A percentile compares a stretch with the other conserved stretches of the same genome.
Conservation (phyloP, 192 early-diverging fungal species). For the Coemansia javaensis region DNA sequence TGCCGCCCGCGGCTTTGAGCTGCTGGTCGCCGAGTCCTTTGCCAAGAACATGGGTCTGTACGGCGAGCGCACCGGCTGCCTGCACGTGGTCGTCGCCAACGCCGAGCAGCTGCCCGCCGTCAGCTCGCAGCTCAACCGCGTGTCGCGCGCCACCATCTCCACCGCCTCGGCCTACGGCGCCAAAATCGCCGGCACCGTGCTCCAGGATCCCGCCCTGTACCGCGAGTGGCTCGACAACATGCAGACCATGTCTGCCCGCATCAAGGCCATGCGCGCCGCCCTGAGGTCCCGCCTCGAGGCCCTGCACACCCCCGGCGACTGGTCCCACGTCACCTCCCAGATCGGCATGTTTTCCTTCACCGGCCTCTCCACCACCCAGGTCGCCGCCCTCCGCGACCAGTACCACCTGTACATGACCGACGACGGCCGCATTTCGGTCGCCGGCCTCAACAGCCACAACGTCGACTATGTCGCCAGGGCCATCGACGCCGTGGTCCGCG, state of each 20-base stretch:
- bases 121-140: slow-evolving; percentile 76
- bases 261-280: slow-evolving; percentile 79
- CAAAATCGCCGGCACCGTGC: slow-evolving; percentile 74
- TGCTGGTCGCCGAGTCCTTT: slow-evolving; percentile 88
- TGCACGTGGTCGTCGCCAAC: slow-evolving; percentile 67
- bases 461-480: slow-evolving; percentile 84
- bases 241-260: slow-evolving; percentile 81
- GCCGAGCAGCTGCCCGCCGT: slow-evolving; percentile 55
- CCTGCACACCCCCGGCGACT: slow-evolving; percentile 83
- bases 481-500: slow-evolving; percentile 87
- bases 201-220: slow-evolving; percentile 77
- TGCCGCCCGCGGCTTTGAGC: slow-evolving; percentile 84
- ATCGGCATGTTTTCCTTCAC: slow-evolving; percentile 99
- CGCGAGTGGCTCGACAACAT: slow-evolving; percentile 78
- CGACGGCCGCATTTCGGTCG: slow-evolving; percentile 94
- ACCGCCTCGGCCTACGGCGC: slow-evolving; percentile 90
- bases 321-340: slow-evolving; percentile 93
- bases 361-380: slow-evolving; percentile 72
- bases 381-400: slow-evolving; percentile 72
- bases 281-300: slow-evolving; percentile 62
- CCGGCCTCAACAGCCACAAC: slow-evolving; percentile 85
- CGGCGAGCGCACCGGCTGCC: slow-evolving; percentile 83
- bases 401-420: slow-evolving; percentile 93
- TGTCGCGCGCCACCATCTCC: slow-evolving; percentile 82
- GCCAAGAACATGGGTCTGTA: slow-evolving; percentile 99